Evolutionary conservation across 2,329 filamentous ascomycete species (phyloP), one percentile per base, ranked within the genome.

Genomic region (Fusarium illudens): DNA sequence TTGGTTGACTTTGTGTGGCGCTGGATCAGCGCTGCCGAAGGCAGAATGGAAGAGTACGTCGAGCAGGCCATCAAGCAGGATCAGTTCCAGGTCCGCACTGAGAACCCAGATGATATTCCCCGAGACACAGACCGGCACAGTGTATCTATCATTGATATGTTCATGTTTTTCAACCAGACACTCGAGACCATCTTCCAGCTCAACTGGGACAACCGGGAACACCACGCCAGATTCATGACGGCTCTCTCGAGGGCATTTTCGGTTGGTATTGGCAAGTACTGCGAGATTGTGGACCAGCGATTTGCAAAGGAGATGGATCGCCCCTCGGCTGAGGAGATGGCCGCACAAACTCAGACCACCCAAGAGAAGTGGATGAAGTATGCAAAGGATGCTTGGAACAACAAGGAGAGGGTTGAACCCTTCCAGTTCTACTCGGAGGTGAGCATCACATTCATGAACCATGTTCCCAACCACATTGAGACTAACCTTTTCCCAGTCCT

Each of bases 151-250:
- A 92, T 97, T 65, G 96, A 99, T 77, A 89, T 97, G 42, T 98
- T 97, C 81, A 90, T 92, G 72, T 90, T 96, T 1, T 97, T 98
- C 84, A 96, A 94, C 73, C 92, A 97, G 79, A 92, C 92, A 17
- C 89, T 96, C 33, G 92, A 97, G 67, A 93, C 96, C 73, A 89
- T 99, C 57, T 89, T 92, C 56, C 85, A 93, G 71, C 85, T 99
- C 11, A 89, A 94, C 64, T 99, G 96, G 96, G 91, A 94, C 68
- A 93, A 98, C 76, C 93, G 97, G 74, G 84, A 97, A 34, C 94
- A 97, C 70, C 92, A 97, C 76, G 95, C 96, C 36, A 93, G 94
- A 65, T 99, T 99, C 80, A 98, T 98, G 94, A 99, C 96, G 15
- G 89, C 93, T 2, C 83, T 97, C 15, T 90, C 94, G 13, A 96